A percentile compares a stretch with the other conserved stretches of the same genome.
Evolutionary conservation across 2,329 filamentous ascomycete genomes (phyloP).

Genomic region (Aschersonia sp.): DNA sequence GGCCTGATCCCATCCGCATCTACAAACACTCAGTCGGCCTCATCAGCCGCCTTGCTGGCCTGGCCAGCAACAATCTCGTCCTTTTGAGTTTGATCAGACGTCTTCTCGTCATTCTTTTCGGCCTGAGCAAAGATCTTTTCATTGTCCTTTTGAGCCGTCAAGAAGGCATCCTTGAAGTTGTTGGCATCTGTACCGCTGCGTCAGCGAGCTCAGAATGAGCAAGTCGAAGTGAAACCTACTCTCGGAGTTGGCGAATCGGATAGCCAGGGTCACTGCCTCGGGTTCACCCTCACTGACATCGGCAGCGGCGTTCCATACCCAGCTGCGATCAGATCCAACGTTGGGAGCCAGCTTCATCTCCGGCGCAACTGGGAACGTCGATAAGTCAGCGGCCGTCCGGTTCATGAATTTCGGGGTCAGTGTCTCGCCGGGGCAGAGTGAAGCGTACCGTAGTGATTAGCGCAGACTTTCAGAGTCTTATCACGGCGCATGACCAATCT

Average conservation of each 20-base stretch:
- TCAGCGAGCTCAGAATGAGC: too few species aligned
- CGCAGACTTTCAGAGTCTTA: conserved; percentile 99
- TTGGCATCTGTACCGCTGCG: conserved; percentile 58
- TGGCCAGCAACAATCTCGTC: too few species aligned
- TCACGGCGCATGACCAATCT: conserved; percentile 96
- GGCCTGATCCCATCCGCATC: too few species aligned
- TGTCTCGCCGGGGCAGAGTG: neutral
- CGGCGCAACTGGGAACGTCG: conserved; percentile 55
- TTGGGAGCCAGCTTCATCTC: conserved; percentile 99
- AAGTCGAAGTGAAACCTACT: conserved; percentile 43
- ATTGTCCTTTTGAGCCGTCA: conserved; percentile 94
- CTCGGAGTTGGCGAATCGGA: conserved; percentile 94
- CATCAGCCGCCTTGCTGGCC: too few species aligned
- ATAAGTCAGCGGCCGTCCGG: neutral
- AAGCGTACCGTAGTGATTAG: conserved; percentile 92
- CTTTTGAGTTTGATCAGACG: too few species aligned
- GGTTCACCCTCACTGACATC: conserved; percentile 98
- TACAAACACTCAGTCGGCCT: too few species aligned
- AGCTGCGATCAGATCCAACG: conserved; percentile 93
- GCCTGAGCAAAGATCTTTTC: conserved; percentile 61
- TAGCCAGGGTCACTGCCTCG: conserved; percentile 89
- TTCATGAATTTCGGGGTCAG: neutral
- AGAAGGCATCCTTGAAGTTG: conserved; percentile 92
- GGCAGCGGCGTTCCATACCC: conserved; percentile 97
- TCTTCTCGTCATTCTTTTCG: too few species aligned